These are phyloP conservation scores for Berberis thunbergii DNA, from an alignment of 164 flowering plant genomes.

Conservation along the genomic window DNA sequence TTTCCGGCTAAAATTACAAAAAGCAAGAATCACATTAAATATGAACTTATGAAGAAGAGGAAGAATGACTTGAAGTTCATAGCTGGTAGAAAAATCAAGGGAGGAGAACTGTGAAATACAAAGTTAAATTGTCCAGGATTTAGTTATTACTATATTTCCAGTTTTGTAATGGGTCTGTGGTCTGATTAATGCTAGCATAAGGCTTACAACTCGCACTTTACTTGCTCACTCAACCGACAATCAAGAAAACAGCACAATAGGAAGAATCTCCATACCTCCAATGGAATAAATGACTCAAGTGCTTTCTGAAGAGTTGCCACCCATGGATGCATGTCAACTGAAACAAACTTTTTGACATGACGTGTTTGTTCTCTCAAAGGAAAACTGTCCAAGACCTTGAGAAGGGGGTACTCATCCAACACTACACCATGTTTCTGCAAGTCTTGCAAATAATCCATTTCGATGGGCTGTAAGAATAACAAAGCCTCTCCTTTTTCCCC, in stretches of 20 bases:
- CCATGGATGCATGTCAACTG: conserved; percentile 78
- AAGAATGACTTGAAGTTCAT: too few species aligned
- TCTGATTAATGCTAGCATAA: too few species aligned
- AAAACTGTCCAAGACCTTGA: conserved; percentile 56
- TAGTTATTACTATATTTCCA: too few species aligned
- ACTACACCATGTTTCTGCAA: conserved; percentile 72
- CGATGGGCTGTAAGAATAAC: conserved; percentile 80
- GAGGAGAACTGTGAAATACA: too few species aligned
- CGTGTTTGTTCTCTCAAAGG: conserved; percentile 34
- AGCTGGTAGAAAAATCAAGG: too few species aligned
- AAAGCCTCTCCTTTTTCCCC: conserved; percentile 85
- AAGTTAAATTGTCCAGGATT: too few species aligned
- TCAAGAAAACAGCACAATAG: neutral
- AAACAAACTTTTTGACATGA: conserved; percentile 35
- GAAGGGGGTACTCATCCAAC: conserved; percentile 63
- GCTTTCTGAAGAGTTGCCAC: conserved; percentile 56
- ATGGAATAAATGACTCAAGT: conserved; percentile 49
- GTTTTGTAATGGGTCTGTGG: too few species aligned
- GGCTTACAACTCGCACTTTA: neutral
- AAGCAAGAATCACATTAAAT: neutral
- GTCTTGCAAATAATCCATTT: conserved; percentile 66
- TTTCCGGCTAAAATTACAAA: conserved; percentile 29
- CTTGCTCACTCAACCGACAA: neutral
- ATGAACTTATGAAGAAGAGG: too few species aligned
- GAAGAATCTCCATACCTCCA: conserved; percentile 35